Base-by-base conservation (phyloP, 2,329 filamentous ascomycete genomes). In the Sporothrix variecibatus region DNA sequence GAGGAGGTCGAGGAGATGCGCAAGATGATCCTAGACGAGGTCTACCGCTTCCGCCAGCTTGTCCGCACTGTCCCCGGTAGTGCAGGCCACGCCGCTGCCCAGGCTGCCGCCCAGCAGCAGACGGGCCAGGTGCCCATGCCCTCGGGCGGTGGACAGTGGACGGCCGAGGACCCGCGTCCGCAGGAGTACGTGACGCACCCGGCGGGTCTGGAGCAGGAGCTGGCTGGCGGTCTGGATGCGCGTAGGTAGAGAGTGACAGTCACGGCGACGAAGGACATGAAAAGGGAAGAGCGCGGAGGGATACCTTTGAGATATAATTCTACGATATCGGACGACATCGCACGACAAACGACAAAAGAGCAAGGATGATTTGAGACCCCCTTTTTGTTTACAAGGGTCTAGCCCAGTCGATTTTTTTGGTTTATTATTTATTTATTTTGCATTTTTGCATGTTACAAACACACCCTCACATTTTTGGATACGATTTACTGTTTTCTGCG, bases 1-100 rank as follows among this genome's bases (percentile, higher is more conserved):
- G 95, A 99, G 72, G 96, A 98, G 62, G 94, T 99, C 26, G 88
- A 87, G 28, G 93, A 98, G 78, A 98, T 99, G 95, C 93, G 96
- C 81, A 91, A 92, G 83, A 97, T 98, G 94, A 99, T 99, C 77
- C 87, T 98, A 75, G 92, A 95, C n/a, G 96, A 99, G 83, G 96
- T 99, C 68, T 87, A 90, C 80, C 88, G 91, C 77, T 99, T 99
- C 90, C 90, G 96, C 76, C 87, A 89, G 80, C 78, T 82, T 43
- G 88, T 90, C 15, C 85, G 88, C 70, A 89, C 85, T 31, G 86
- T 83, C 0, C 86, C 87, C 9, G 85, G 84, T 23, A 75, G 79
- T 12, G 78, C 75, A 38, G 68, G 64, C 64, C 67, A 73, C 53
- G 75, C 75, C 3, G 73, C 74, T 17, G 79, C 78, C 28, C 76